phyloP scores from a whole-genome alignment of 2,329 filamentous ascomycete species.

The Westerdykella ornata region DNA sequence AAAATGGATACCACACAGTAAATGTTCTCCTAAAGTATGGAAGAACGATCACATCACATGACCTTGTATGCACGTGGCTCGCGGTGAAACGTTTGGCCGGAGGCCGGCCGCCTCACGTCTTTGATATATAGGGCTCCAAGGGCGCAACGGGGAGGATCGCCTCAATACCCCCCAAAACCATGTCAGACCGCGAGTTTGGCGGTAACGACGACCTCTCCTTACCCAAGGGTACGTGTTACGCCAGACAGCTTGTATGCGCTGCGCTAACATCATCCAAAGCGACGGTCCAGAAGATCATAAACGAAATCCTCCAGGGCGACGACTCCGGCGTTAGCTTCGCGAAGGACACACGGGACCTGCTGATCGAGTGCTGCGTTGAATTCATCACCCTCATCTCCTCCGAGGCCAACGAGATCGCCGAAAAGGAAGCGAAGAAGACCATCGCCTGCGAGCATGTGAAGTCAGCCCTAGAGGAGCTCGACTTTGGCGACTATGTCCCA shows the following conservation, averaged over 20 bases:
- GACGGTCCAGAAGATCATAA: slow-evolving; percentile 77
- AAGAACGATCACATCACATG: no score
- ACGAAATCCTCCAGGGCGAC: slow-evolving; percentile 77
- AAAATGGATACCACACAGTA: no score
- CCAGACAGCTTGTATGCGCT: not conserved
- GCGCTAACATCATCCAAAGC: slow-evolving; percentile 39
- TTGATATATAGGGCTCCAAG: no score
- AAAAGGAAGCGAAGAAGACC: slow-evolving; percentile 98
- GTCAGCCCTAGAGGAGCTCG: slow-evolving; percentile 84
- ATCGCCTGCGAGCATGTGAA: slow-evolving; percentile 98
- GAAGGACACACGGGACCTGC: slow-evolving; percentile 86
- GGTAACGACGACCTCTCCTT: slow-evolving; percentile 40
- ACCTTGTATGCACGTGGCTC: no score
- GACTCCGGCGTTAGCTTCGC: slow-evolving; percentile 72
- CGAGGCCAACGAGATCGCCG: slow-evolving; percentile 96
- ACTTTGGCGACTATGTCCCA: slow-evolving; percentile 85
- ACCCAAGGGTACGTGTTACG: slow-evolving; percentile 33
- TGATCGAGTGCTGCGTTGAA: slow-evolving; percentile 98
- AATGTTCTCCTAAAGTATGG: no score
- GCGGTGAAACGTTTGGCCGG: no score
- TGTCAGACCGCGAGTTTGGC: slow-evolving; percentile 41
- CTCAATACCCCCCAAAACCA: slow-evolving; percentile 12
- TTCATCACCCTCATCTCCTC: slow-evolving; percentile 98
- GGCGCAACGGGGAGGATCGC: not conserved
- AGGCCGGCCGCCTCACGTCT: no score